phyloP scores from a whole-genome alignment of 371 early-diverging fungal species.

The Caulochytrium protostelioides region DNA sequence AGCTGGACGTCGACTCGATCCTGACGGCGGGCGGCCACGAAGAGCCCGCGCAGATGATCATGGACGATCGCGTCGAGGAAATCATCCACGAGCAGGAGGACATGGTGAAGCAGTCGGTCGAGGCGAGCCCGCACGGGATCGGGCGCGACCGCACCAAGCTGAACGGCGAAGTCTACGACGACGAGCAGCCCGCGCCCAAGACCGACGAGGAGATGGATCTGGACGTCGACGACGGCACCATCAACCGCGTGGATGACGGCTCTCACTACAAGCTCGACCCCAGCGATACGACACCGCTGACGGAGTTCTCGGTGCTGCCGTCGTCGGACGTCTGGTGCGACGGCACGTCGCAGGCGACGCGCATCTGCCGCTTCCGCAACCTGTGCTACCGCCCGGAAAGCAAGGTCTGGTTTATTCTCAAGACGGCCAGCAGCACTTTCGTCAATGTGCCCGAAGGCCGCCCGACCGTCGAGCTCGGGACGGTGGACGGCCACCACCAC shows the following conservation, averaged over 20 bases:
- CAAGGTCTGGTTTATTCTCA: conserved; percentile 16
- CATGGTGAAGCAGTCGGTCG: conserved; percentile 4
- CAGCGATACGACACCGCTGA: too few species aligned
- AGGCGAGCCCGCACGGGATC: too few species aligned
- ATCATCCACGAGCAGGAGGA: too few species aligned
- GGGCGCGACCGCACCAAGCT: neutral
- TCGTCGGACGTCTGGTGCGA: conserved; percentile 19
- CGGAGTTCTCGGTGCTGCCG: conserved; percentile 6
- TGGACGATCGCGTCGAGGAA: too few species aligned
- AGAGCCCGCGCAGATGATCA: too few species aligned
- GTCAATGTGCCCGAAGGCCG: conserved; percentile 11
- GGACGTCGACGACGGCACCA: neutral
- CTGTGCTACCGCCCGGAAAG: conserved; percentile 17
- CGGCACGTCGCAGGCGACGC: conserved; percentile 2
- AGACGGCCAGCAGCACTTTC: conserved; percentile 11
- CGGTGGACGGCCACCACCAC: conserved; percentile 14
- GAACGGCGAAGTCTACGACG: neutral
- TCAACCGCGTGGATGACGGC: neutral
- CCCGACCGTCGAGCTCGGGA: conserved; percentile 12
- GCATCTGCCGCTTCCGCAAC: conserved; percentile 23
- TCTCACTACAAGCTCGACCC: too few species aligned
- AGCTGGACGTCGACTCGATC: too few species aligned
- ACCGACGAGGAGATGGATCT: neutral
- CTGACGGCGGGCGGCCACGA: too few species aligned
- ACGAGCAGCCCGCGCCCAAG: neutral